Conservation (phyloP, 352 stramenopile species). For the Paralagenidium karlingii region DNA sequence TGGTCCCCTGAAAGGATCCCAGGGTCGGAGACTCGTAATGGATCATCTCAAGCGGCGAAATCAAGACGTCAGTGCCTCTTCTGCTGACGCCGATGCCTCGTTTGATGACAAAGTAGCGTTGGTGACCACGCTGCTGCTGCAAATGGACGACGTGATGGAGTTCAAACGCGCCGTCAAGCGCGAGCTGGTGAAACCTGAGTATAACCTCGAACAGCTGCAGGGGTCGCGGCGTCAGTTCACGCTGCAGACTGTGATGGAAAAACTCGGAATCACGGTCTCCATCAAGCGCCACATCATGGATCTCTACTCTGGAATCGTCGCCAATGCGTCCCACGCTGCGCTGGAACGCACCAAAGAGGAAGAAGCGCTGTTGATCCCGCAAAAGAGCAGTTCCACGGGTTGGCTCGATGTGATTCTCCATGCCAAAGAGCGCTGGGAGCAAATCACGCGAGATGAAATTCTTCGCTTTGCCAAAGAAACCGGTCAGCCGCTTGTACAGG, state of each 20-base stretch:
- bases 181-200: slow-evolving; percentile 35
- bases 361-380: slow-evolving; percentile 14
- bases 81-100: slow-evolving; percentile 6
- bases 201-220: slow-evolving; percentile 19
- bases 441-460: slow-evolving; percentile 56
- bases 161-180: slow-evolving; percentile 39
- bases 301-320: slow-evolving; percentile 30
- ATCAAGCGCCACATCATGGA: slow-evolving; percentile 51
- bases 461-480: slow-evolving; percentile 35
- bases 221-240: slow-evolving; percentile 8
- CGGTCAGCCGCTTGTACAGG: slow-evolving; percentile 17
- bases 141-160: slow-evolving; percentile 24
- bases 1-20: no score
- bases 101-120: slow-evolving; percentile 32
- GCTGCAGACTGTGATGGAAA: slow-evolving; percentile 34
- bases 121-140: slow-evolving; percentile 29
- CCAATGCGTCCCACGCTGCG: slow-evolving; percentile 7
- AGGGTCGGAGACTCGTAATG: no score
- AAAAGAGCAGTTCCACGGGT: slow-evolving; percentile 7
- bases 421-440: slow-evolving; percentile 36
- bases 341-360: slow-evolving; percentile 11
- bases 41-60: no score
- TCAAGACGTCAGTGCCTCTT: no score
- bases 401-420: slow-evolving; percentile 30
- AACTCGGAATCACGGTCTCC: slow-evolving; percentile 27